Conservation (phyloP, 2,329 filamentous ascomycete species). For the Ilyonectria destructans region DNA sequence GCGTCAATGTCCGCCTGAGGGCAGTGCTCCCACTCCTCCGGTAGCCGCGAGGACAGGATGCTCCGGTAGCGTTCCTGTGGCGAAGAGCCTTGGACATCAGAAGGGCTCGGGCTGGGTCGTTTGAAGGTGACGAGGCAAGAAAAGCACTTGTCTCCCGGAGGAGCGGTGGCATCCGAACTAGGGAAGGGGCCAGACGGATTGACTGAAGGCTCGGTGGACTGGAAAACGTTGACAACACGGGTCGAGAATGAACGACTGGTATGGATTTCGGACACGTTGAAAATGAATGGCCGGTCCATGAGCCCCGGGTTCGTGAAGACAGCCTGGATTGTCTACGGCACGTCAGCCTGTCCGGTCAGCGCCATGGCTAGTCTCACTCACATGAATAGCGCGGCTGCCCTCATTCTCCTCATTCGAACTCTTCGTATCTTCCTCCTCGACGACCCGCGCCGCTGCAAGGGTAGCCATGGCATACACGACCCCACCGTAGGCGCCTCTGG, state of each 20-base stretch:
- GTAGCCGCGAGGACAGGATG: slow-evolving; percentile 57
- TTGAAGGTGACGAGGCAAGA: slow-evolving; percentile 70
- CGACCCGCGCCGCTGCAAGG: slow-evolving; percentile 54
- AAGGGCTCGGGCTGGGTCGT: slow-evolving; percentile 55
- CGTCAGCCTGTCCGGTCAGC: not conserved
- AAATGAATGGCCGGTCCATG: slow-evolving; percentile 68
- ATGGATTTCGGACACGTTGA: slow-evolving; percentile 63
- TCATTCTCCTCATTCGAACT: slow-evolving; percentile 22
- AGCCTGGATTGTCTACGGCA: slow-evolving; percentile 67
- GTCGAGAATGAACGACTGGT: slow-evolving; percentile 67
- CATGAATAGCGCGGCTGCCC: slow-evolving; percentile 56
- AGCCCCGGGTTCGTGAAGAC: slow-evolving; percentile 67
- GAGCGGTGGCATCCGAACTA: slow-evolving; percentile 56
- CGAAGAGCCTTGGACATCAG: slow-evolving; percentile 58
- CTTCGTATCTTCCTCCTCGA: slow-evolving; percentile 52
- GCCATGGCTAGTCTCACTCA: slow-evolving; percentile 44
- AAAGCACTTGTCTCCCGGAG: slow-evolving; percentile 64
- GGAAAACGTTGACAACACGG: slow-evolving; percentile 64
- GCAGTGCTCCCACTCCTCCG: slow-evolving; percentile 61
- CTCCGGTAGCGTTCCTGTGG: slow-evolving; percentile 61
- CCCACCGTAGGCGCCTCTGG: slow-evolving; percentile 55
- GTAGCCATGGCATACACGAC: slow-evolving; percentile 58
- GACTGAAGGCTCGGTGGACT: slow-evolving; percentile 60
- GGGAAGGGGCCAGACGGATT: slow-evolving; percentile 57
- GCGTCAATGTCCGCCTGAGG: slow-evolving; percentile 64